These are phyloP conservation scores for Russula dissimulans DNA, from an alignment of 768 basidiomycete species.

Conservation along the genomic window DNA sequence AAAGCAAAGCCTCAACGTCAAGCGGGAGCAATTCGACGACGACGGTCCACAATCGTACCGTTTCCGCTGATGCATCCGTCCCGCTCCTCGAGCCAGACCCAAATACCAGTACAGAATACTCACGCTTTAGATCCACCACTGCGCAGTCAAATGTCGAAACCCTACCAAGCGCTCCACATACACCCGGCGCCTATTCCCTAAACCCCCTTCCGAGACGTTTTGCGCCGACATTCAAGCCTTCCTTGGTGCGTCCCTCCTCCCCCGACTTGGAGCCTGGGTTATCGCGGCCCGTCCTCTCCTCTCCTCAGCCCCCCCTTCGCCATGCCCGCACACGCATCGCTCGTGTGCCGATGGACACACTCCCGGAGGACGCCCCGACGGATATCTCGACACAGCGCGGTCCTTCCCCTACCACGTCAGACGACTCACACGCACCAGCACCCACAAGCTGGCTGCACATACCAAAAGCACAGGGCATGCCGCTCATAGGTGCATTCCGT, in stretches of 20 bases:
- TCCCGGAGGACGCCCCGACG: constrained; percentile 11
- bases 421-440: neutral
- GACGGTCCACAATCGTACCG: constrained; percentile 5
- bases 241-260: neutral
- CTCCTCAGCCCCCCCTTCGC: constrained; percentile 11
- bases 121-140: neutral
- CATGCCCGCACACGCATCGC: constrained; percentile 14
- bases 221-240: constrained; percentile 3
- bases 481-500: constrained; percentile 19
- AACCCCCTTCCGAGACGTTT: neutral
- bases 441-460: constrained; percentile 18
- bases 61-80: constrained; percentile 16
- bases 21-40: neutral
- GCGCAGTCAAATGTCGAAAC: neutral
- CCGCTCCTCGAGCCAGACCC: constrained; percentile 15
- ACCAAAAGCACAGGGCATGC: constrained; percentile 12
- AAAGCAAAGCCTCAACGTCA: neutral
- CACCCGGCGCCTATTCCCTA: neutral
- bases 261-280: constrained; percentile 1
- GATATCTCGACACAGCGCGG: neutral
- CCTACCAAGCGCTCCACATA: neutral
- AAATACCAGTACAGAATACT: neutral
- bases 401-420: neutral
- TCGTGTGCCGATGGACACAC: constrained; percentile 13
- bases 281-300: neutral